These are phyloP conservation scores for Xylariaceae sp. DNA, from an alignment of 2,329 filamentous ascomycete genomes.

Conservation along the genomic window DNA sequence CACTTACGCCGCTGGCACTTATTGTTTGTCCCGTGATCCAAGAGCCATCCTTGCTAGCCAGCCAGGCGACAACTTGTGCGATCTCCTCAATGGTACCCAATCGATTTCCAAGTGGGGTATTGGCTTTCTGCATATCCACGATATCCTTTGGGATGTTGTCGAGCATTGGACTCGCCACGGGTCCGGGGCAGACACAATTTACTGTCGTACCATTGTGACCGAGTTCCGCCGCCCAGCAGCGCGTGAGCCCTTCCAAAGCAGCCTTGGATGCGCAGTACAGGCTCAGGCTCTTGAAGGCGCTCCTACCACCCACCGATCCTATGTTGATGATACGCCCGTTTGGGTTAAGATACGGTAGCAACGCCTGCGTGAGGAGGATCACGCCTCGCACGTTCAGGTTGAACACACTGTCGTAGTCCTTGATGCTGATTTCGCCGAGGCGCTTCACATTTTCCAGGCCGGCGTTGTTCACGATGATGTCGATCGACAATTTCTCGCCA, in stretches of 20 bases:
- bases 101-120: conserved; percentile 47
- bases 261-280: conserved; percentile 55
- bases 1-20: conserved; percentile 46
- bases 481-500: conserved; percentile 20
- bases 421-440: conserved; percentile 39
- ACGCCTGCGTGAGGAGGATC: conserved; percentile 48
- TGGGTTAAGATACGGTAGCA: conserved; percentile 45
- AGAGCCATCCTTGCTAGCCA: conserved; percentile 44
- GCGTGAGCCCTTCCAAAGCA: conserved; percentile 55
- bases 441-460: conserved; percentile 34
- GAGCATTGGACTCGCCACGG: conserved; percentile 54
- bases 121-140: conserved; percentile 43
- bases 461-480: conserved; percentile 39
- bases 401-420: conserved; percentile 50
- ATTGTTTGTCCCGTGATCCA: conserved; percentile 54
- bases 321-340: conserved; percentile 54
- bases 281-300: conserved; percentile 40
- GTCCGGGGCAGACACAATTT: conserved; percentile 56
- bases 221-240: conserved; percentile 54
- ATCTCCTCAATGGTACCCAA: conserved; percentile 50
- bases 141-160: conserved; percentile 46
- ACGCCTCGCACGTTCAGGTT: conserved; percentile 53
- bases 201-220: conserved; percentile 53
- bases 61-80: conserved; percentile 49
- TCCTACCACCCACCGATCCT: conserved; percentile 47